These are phyloP conservation scores for Solanum acaule DNA, from an alignment of 257 asterid species.

Conservation along the genomic window DNA sequence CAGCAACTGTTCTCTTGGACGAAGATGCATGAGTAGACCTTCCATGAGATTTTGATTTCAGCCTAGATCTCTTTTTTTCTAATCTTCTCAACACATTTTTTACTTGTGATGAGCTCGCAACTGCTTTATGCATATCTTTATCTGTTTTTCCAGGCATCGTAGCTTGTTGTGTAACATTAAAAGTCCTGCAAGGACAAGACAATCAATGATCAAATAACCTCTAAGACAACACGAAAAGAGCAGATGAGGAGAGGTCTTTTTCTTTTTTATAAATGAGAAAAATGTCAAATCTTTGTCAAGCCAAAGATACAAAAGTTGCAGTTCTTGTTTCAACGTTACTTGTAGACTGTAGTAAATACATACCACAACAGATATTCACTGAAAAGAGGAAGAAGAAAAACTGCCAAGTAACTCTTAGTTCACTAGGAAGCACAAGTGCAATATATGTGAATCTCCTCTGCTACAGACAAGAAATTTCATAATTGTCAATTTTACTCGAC, in stretches of 20 bases:
- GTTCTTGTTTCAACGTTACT: not conserved
- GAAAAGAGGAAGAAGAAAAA: not conserved
- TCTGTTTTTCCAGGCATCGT: slow-evolving; percentile 49
- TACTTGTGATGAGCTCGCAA: not conserved
- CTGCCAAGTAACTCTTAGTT: not conserved
- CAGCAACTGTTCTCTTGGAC: slow-evolving; percentile 20
- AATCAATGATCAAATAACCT: not conserved
- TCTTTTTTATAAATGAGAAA: not conserved
- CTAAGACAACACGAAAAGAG: not conserved
- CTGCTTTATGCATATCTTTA: slow-evolving; percentile 16
- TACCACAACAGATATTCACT: not conserved
- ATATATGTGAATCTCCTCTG: not conserved
- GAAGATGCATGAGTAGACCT: slow-evolving; percentile 18
- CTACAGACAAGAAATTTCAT: not conserved
- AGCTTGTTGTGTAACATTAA: slow-evolving; percentile 9
- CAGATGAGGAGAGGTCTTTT: not conserved
- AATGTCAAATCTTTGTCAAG: not conserved
- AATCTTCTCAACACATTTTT: slow-evolving; percentile 32
- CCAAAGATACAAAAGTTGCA: not conserved
- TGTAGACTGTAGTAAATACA: not conserved
- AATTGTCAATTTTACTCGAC: not conserved
- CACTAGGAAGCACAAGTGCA: not conserved
- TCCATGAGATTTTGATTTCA: slow-evolving; percentile 22
- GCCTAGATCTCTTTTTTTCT: slow-evolving; percentile 29
- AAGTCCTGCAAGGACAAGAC: not conserved